Conservation (phyloP, 768 basidiomycete genomes). For the Guyanaporus albipodus region DNA sequence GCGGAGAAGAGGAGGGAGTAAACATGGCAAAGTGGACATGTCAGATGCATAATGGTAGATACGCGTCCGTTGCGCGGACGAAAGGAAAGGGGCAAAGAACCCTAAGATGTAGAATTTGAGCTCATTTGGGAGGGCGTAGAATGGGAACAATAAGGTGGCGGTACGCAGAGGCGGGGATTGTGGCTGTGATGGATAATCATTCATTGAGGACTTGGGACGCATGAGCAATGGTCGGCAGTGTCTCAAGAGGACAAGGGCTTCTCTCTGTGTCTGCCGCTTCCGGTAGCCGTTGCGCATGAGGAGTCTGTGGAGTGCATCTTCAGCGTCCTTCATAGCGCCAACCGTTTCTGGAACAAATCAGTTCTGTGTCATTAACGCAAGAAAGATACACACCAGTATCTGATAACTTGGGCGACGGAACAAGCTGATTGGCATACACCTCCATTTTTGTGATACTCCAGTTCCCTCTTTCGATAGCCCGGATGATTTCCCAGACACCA, state of each 20-base stretch:
- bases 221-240: slow-evolving; percentile 49
- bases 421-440: slow-evolving; percentile 42
- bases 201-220: slow-evolving; percentile 18
- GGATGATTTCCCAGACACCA: slow-evolving; percentile 45
- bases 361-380: slow-evolving; percentile 13
- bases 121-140: slow-evolving; percentile 50
- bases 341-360: slow-evolving; percentile 20
- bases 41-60: slow-evolving; percentile 52
- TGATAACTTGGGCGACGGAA: slow-evolving; percentile 6
- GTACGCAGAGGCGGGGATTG: slow-evolving; percentile 13
- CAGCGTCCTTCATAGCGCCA: slow-evolving; percentile 34
- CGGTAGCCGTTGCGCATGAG: slow-evolving; percentile 48
- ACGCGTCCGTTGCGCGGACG: slow-evolving; percentile 51
- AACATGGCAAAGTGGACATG: slow-evolving; percentile 44
- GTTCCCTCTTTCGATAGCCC: slow-evolving; percentile 46
- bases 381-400: slow-evolving; percentile 7
- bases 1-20: slow-evolving; percentile 32
- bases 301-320: slow-evolving; percentile 33
- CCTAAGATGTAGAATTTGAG: slow-evolving; percentile 55
- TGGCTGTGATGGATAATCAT: slow-evolving; percentile 12
- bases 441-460: slow-evolving; percentile 49
- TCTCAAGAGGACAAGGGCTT: slow-evolving; percentile 49
- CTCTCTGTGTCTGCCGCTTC: slow-evolving; percentile 40
- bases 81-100: slow-evolving; percentile 53
- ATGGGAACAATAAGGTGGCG: slow-evolving; percentile 30